These are phyloP conservation scores for Cyclaneusma minus DNA, from an alignment of 2,329 filamentous ascomycete genomes.

Conservation along the genomic window DNA sequence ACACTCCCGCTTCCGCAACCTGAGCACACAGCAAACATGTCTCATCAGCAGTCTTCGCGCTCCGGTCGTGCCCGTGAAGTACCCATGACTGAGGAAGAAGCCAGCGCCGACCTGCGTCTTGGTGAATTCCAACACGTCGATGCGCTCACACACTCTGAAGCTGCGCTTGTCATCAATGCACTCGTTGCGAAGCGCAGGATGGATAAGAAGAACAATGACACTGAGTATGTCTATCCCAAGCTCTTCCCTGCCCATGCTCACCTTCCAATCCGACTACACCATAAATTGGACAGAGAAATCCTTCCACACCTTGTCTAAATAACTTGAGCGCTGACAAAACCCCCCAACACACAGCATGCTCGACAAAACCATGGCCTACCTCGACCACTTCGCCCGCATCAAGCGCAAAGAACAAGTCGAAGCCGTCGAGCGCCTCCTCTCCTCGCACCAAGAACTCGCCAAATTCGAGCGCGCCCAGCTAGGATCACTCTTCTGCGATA, in stretches of 20 bases:
- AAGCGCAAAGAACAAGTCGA: slow-evolving; percentile 90
- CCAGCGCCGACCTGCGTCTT: slow-evolving; percentile 63
- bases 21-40: no score
- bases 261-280: no score
- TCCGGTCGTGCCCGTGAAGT: slow-evolving; percentile 54
- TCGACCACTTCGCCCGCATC: slow-evolving; percentile 90
- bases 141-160: slow-evolving; percentile 83
- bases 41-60: slow-evolving; percentile 26
- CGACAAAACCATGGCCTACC: slow-evolving; percentile 78
- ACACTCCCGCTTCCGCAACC: slow-evolving; percentile 9
- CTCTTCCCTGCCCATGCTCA: not conserved
- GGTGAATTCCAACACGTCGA: slow-evolving; percentile 90
- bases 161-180: slow-evolving; percentile 80
- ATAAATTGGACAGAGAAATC: no score
- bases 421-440: slow-evolving; percentile 78
- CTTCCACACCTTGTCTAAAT: no score
- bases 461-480: slow-evolving; percentile 90
- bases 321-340: not conserved
- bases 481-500: slow-evolving; percentile 82
- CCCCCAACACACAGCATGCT: slow-evolving; percentile 41
- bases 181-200: slow-evolving; percentile 68
- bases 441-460: slow-evolving; percentile 63
- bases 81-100: slow-evolving; percentile 73
- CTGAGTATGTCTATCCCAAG: slow-evolving; percentile 42
- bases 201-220: slow-evolving; percentile 72